Evolutionary conservation across 345 rosid species (phyloP), one percentile per base, ranked within the genome.

Genomic region (Aethionema arabicum): DNA sequence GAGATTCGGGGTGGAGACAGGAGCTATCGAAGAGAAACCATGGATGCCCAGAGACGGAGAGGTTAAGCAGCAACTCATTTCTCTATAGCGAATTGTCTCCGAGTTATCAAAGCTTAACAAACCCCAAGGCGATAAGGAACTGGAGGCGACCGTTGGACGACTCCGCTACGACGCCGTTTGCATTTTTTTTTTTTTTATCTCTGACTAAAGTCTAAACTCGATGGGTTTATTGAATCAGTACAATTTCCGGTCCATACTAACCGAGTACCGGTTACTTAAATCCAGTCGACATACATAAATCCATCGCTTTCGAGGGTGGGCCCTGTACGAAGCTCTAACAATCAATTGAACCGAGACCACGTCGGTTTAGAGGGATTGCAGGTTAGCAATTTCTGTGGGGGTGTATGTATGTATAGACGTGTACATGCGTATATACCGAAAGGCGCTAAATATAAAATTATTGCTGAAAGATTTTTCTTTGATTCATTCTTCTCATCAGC

Each of bases 41-140:
- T 32, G 61, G 66, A 45, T 72, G 80, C 73, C 64, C 56, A 73
- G 69, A 38, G 77, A 59, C 44, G 86, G 59, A 48, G 87, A 77
- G 63, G 67, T 47, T n/a, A 72, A 55, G 57, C 57, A 63, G 29
- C 76, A 68, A 53, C 72, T 68, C 84, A 78, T 85, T 30, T 41
- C 58, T 65, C 33, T 16, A 11, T 12, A 12, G 44, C 44, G n/a
- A 12, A 40, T 40, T 40, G n/a, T 40, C 10, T 8, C 44, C n/a
- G 44, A 40, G 44, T 6, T 8, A 40, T 40, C 4, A 40, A 40
- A 9, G 27, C 27, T 21, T 21, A 21, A 21, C 32, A 44, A 33
- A 50, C 9, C 15, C 11, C 15, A 8, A 39, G 27, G 7, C 49
- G 73, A 61, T 61, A 61, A 53, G 43, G 66, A 40, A 43, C 31